Conservation (phyloP, 2,329 filamentous ascomycete species). For the Alternaria sp. region DNA sequence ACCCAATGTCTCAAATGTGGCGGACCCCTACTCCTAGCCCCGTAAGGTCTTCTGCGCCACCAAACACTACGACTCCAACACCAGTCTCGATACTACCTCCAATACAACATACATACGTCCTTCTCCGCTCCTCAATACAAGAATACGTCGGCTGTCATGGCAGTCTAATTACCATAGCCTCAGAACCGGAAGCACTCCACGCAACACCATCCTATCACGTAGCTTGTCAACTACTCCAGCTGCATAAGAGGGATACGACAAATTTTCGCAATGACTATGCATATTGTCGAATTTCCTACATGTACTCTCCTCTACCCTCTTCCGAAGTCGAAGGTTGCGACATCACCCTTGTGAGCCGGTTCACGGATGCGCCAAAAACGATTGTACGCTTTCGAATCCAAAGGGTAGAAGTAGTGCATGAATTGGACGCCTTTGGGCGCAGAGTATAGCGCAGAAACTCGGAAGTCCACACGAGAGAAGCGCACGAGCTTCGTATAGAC, state of each 20-base stretch:
- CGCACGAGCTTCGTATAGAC: background rate
- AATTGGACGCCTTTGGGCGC: background rate
- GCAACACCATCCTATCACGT: background rate
- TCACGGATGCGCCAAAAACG: background rate
- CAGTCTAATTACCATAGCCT: background rate
- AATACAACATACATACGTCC: background rate
- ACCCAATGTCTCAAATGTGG: background rate
- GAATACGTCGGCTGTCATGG: background rate
- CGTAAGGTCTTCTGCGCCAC: background rate
- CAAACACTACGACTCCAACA: background rate
- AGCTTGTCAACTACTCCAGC: background rate
- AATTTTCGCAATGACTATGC: background rate
- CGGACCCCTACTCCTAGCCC: background rate
- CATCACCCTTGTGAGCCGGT: background rate
- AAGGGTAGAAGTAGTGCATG: background rate
- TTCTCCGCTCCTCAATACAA: background rate
- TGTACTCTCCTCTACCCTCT: background rate
- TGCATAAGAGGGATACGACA: background rate
- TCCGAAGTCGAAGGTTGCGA: background rate
- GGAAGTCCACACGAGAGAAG: background rate
- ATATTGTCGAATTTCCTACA: background rate
- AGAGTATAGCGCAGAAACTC: background rate
- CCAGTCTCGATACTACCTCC: background rate
- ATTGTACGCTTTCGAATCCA: background rate
- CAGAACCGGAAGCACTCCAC: background rate